Conservation (phyloP, 371 early-diverging fungal species). For the Mucor circinelloides region DNA sequence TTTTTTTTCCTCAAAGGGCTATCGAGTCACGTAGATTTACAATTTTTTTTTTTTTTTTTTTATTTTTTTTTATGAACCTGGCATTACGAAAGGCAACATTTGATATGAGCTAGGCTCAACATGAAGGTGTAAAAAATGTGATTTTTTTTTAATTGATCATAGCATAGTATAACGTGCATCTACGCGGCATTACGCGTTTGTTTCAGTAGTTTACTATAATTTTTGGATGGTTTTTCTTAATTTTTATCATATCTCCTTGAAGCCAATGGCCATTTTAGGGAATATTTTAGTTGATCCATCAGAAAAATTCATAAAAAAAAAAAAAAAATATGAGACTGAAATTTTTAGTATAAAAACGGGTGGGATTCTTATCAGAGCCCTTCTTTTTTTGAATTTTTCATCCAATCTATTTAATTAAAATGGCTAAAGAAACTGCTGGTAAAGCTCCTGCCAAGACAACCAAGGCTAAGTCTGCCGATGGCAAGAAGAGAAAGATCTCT, state of each 20-base stretch:
- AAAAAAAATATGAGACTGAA: background rate
- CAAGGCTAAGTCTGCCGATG: conserved; percentile 4
- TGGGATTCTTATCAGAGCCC: conserved; percentile 86
- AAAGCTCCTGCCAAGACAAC: conserved; percentile 50
- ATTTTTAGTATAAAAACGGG: conserved; percentile 78
- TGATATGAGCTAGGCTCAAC: background rate
- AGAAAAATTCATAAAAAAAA: background rate
- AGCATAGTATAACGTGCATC: background rate
- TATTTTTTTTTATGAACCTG: background rate
- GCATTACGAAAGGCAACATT: background rate
- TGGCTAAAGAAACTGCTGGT: conserved; percentile 16
- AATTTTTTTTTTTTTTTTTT: background rate
- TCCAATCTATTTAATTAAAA: conserved; percentile 47
- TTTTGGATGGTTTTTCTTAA: background rate
- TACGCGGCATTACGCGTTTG: conserved; percentile 15
- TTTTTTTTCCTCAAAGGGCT: background rate
- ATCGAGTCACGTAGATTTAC: background rate
- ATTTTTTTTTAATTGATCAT: background rate
- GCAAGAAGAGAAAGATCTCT: conserved; percentile 63
- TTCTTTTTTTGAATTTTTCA: conserved; percentile 75
- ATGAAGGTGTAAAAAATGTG: background rate
- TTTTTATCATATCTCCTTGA: background rate
- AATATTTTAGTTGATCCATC: background rate
- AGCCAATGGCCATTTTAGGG: background rate
- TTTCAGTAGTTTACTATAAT: background rate